Percentiles rank a stretch among this genome's conserved stretches.
phyloP scores from a whole-genome alignment of 1,139 yeast species.

The Sugiyamaella xylanicola region DNA sequence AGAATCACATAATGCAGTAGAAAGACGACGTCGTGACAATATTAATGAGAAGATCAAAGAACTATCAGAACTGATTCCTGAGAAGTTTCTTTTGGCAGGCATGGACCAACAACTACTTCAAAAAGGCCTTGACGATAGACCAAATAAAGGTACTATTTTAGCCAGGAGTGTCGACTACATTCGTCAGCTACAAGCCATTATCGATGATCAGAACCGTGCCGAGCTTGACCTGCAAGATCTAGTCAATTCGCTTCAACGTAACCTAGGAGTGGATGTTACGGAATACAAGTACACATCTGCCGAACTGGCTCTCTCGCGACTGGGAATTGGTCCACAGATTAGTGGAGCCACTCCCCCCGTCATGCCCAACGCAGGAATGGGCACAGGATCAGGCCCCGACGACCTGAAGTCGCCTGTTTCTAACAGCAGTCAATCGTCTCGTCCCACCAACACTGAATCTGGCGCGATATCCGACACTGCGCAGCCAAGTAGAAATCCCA shows the following conservation, averaged over 20 bases:
- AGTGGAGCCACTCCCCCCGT: conserved; percentile 20
- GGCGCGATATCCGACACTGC: conserved; percentile 9
- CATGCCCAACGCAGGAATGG: not conserved
- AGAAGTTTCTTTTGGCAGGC: conserved; percentile 50
- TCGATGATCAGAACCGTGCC: conserved; percentile 66
- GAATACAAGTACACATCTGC: conserved; percentile 75
- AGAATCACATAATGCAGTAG: conserved; percentile 49
- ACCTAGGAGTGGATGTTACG: conserved; percentile 47
- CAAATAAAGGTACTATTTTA: conserved; percentile 89
- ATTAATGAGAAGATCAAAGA: conserved; percentile 90
- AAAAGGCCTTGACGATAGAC: conserved; percentile 74
- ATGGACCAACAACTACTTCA: conserved; percentile 28
- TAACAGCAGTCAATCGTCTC: conserved; percentile 20
- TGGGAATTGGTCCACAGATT: conserved; percentile 55
- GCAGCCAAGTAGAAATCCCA: not conserved
- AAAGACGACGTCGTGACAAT: conserved; percentile 78
- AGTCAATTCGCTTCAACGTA: conserved; percentile 56
- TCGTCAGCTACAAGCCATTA: conserved; percentile 67
- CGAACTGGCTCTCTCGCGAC: conserved; percentile 70
- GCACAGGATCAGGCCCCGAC: conserved; percentile 13
- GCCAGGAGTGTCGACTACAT: conserved; percentile 85
- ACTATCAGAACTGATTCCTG: conserved; percentile 68
- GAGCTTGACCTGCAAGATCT: conserved; percentile 74
- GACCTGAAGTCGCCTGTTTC: conserved; percentile 19
- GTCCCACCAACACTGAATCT: conserved; percentile 13